Percentiles rank a stretch among this genome's conserved stretches.
phyloP scores from a whole-genome alignment of 73 alveolate species.

The Paramecium bursaria region DNA sequence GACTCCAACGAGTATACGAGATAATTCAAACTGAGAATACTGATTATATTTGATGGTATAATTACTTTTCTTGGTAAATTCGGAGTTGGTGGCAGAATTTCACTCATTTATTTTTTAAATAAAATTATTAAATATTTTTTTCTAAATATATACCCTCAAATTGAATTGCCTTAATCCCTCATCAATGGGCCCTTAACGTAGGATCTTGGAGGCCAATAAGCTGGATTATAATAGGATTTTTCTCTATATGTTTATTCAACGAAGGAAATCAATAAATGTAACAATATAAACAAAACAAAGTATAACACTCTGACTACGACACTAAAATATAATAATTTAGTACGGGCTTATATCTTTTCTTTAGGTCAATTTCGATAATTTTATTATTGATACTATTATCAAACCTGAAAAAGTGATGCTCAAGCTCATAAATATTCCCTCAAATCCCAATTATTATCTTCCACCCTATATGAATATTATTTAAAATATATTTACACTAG shows the following conservation, averaged over 20 bases:
- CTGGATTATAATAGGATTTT: conserved; percentile 52
- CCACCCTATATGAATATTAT: conserved; percentile 35
- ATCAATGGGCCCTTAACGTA: conserved; percentile 68
- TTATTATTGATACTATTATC: conserved; percentile 10
- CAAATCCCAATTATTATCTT: conserved; percentile 63
- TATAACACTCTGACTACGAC: conserved; percentile 22
- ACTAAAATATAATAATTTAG: neutral
- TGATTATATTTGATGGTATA: too few relatives aligned
- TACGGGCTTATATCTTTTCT: conserved; percentile 25
- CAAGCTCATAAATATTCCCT: conserved; percentile 60
- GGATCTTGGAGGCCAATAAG: conserved; percentile 65
- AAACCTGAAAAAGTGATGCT: conserved; percentile 58
- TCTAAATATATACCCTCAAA: conserved; percentile 29
- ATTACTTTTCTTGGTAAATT: too few relatives aligned
- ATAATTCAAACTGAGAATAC: conserved; percentile 19
- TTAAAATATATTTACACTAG: neutral
- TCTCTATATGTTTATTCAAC: conserved; percentile 61
- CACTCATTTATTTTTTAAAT: neutral
- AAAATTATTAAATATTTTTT: neutral
- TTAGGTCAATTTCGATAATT: neutral
- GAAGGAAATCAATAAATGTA: neutral
- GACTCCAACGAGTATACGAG: conserved; percentile 86
- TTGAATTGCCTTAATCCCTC: conserved; percentile 64
- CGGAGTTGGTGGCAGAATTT: too few relatives aligned
- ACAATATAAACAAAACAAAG: neutral